Conservation (phyloP, 768 basidiomycete species). For the Kwoniella mangroviensis region DNA sequence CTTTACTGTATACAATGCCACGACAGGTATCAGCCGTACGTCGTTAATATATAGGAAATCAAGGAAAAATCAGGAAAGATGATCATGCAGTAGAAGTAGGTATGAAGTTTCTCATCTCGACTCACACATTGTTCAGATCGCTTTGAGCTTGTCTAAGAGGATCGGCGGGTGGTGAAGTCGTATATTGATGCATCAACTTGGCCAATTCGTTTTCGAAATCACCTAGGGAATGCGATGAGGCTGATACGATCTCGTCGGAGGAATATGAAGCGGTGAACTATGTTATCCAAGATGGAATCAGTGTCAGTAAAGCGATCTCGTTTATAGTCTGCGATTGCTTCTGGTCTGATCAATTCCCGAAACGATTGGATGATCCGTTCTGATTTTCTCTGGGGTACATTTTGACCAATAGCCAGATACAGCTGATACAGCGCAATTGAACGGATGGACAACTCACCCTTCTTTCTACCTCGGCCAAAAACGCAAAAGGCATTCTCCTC, state of each 20-base stretch:
- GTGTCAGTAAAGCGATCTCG: constrained; percentile 10
- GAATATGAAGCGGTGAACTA: constrained; percentile 58
- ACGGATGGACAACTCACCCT: constrained; percentile 54
- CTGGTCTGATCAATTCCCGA: neutral
- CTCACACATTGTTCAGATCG: constrained; percentile 65
- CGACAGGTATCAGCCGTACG: neutral
- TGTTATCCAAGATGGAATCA: neutral
- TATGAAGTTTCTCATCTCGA: neutral
- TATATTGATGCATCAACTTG: constrained; percentile 79
- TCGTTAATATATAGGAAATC: no score
- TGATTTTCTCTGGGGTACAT: no score
- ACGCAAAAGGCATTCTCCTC: constrained; percentile 90
- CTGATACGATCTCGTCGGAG: constrained; percentile 55
- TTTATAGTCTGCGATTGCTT: neutral
- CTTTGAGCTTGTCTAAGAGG: constrained; percentile 86
- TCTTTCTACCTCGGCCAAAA: constrained; percentile 79
- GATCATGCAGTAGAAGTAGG: no score
- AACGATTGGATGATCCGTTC: neutral
- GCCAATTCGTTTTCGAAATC: constrained; percentile 58
- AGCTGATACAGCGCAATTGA: no score
- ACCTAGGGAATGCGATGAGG: constrained; percentile 56
- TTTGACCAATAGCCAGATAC: no score
- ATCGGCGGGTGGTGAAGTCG: constrained; percentile 82
- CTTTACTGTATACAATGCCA: constrained; percentile 62
- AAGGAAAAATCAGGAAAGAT: no score